Conservation (phyloP, 768 basidiomycete genomes). For the Rhizopogon rudus region DNA sequence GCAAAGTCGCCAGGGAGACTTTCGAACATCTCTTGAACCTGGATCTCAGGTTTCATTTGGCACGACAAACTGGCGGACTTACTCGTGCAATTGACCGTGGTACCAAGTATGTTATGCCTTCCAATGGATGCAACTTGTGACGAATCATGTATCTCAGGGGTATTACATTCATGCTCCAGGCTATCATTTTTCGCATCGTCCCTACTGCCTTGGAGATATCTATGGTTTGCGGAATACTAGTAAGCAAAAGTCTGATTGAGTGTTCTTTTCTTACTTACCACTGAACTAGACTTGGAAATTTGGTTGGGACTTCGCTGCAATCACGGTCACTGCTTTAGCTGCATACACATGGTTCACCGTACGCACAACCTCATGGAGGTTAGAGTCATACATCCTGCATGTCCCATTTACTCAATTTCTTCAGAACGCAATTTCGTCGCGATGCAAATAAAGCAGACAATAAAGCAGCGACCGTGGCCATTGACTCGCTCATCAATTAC, state of each 20-base stretch:
- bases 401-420: neutral
- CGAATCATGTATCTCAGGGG: conserved; percentile 49
- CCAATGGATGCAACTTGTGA: neutral
- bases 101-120: conserved; percentile 65
- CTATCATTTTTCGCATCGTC: conserved; percentile 90
- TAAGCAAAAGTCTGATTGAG: conserved; percentile 30
- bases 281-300: conserved; percentile 84
- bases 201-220: conserved; percentile 95
- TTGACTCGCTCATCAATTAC: conserved; percentile 96
- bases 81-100: conserved; percentile 96
- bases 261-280: neutral
- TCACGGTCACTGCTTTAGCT: conserved; percentile 79
- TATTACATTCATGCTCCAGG: conserved; percentile 91
- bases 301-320: conserved; percentile 94
- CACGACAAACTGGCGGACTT: conserved; percentile 91
- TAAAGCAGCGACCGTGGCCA: conserved; percentile 87
- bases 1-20: conserved; percentile 92
- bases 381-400: conserved; percentile 8
- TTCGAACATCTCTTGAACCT: conserved; percentile 91
- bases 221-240: conserved; percentile 96
- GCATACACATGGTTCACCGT: conserved; percentile 98
- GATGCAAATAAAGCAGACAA: conserved; percentile 97
- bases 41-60: conserved; percentile 89
- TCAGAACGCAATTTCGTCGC: conserved; percentile 86
- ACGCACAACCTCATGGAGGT: conserved; percentile 95